phyloP scores from a whole-genome alignment of 176 grass and related monocot genomes.

The Juncus inflexus region DNA sequence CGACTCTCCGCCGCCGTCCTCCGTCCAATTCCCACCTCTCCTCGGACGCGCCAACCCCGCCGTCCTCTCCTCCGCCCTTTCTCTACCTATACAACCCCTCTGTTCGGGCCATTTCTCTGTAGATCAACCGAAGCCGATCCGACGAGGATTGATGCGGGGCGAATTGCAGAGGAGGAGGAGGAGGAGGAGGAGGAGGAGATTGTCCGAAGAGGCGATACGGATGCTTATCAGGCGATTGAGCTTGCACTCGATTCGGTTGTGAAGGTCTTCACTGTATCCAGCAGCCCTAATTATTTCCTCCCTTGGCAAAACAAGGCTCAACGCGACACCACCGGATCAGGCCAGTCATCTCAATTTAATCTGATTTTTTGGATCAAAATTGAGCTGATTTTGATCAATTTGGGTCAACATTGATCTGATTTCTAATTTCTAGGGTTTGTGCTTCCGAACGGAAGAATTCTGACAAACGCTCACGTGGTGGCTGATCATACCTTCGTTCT shows the following conservation, averaged over 20 bases:
- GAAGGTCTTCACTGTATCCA: slow-evolving; percentile 96
- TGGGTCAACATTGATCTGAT: slow-evolving; percentile 19
- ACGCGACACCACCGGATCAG: slow-evolving; percentile 93
- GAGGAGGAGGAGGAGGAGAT: slow-evolving; percentile 16
- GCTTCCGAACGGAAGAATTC: slow-evolving; percentile 57
- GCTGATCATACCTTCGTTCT: slow-evolving; percentile 97
- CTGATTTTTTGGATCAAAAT: background rate
- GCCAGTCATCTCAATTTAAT: slow-evolving; percentile 27
- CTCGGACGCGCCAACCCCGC: slow-evolving; percentile 7
- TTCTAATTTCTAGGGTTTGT: slow-evolving; percentile 57
- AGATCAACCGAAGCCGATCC: background rate
- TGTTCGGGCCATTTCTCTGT: slow-evolving; percentile 32
- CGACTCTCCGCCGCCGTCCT: slow-evolving; percentile 30
- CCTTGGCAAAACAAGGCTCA: slow-evolving; percentile 99
- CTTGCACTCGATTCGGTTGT: slow-evolving; percentile 91
- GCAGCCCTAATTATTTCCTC: slow-evolving; percentile 90
- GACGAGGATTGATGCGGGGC: slow-evolving; percentile 17
- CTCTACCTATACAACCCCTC: slow-evolving; percentile 18
- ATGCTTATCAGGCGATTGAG: slow-evolving; percentile 77
- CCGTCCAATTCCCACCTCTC: background rate
- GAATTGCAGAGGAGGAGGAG: slow-evolving; percentile 21
- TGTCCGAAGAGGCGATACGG: slow-evolving; percentile 46
- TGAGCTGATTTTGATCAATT: slow-evolving; percentile 20
- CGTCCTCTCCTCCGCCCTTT: background rate
- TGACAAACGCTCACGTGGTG: slow-evolving; percentile 94